These are phyloP conservation scores for Penstemon davidsonii DNA, from an alignment of 257 asterid genomes.

Conservation along the genomic window DNA sequence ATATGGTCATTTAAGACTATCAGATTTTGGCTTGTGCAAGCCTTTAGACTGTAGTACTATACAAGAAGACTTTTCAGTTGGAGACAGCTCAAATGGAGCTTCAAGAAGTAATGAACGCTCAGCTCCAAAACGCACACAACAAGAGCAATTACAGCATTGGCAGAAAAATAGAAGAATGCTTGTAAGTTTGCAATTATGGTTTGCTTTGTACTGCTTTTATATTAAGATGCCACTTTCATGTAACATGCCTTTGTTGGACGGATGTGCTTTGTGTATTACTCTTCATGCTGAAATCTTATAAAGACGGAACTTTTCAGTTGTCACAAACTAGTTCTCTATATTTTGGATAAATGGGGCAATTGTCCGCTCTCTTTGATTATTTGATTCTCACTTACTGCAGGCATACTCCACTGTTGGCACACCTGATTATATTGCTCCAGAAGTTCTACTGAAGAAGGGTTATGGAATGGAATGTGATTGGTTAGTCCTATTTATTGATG, in stretches of 20 bases:
- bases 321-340: slow-evolving; percentile 18
- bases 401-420: slow-evolving; percentile 98
- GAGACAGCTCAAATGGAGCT: slow-evolving; percentile 26
- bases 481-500: slow-evolving; percentile 48
- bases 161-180: slow-evolving; percentile 96
- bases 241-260: slow-evolving; percentile 13
- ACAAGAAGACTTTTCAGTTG: slow-evolving; percentile 49
- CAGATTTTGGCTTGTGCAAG: slow-evolving; percentile 59
- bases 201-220: slow-evolving; percentile 20
- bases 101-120: slow-evolving; percentile 30
- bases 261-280: slow-evolving; percentile 20
- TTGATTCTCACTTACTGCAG: slow-evolving; percentile 47
- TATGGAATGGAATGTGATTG: slow-evolving; percentile 99
- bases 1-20: slow-evolving; percentile 50
- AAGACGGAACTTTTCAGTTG: no score
- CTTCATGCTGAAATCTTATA: slow-evolving; percentile 21
- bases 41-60: slow-evolving; percentile 51
- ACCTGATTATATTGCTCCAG: slow-evolving; percentile 97
- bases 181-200: slow-evolving; percentile 47
- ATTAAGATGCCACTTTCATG: not conserved
- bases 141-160: slow-evolving; percentile 50
- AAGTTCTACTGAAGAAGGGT: slow-evolving; percentile 94
- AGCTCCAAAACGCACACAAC: slow-evolving; percentile 38
- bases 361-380: slow-evolving; percentile 19
- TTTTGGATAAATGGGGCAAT: slow-evolving; percentile 18